These are phyloP conservation scores for Rhodomyrtus tomentosa DNA, from an alignment of 345 rosid species.

Conservation along the genomic window DNA sequence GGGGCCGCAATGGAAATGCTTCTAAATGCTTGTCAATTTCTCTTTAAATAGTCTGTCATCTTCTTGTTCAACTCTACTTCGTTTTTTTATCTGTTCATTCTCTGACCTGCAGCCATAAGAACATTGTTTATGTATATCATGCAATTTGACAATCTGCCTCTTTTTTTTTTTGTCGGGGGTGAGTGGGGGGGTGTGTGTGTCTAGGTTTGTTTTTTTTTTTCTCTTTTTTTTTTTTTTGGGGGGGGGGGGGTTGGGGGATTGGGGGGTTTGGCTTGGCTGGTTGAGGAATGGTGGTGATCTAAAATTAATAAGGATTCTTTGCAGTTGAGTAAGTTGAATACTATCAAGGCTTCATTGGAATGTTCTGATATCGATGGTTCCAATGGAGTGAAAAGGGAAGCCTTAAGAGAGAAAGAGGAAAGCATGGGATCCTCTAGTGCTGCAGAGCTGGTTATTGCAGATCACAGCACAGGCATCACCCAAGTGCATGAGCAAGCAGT, in stretches of 20 bases:
- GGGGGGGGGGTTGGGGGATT: neutral
- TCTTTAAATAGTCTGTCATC: neutral
- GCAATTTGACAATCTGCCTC: neutral
- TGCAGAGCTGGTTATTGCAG: conserved; percentile 12
- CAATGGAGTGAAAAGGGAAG: conserved; percentile 15
- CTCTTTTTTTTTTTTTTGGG: neutral
- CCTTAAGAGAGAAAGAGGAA: conserved; percentile 22
- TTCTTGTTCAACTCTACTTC: neutral
- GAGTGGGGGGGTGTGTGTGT: too few relatives aligned
- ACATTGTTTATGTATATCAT: neutral
- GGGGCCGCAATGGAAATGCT: neutral
- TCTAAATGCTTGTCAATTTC: neutral
- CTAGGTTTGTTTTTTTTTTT: too few relatives aligned
- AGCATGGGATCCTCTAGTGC: conserved; percentile 11
- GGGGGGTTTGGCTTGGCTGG: too few relatives aligned
- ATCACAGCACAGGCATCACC: conserved; percentile 11
- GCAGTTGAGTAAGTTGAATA: conserved; percentile 28
- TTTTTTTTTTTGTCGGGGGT: neutral
- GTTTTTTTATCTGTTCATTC: neutral
- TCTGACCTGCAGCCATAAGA: neutral
- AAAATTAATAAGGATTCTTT: conserved; percentile 16
- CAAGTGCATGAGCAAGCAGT: conserved; percentile 8
- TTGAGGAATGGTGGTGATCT: neutral
- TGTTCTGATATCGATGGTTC: conserved; percentile 15
- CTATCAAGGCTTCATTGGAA: conserved; percentile 35